Evolutionary conservation across 768 basidiomycete species (phyloP).

Genomic region (Chalciporus pseudorubinellus): DNA sequence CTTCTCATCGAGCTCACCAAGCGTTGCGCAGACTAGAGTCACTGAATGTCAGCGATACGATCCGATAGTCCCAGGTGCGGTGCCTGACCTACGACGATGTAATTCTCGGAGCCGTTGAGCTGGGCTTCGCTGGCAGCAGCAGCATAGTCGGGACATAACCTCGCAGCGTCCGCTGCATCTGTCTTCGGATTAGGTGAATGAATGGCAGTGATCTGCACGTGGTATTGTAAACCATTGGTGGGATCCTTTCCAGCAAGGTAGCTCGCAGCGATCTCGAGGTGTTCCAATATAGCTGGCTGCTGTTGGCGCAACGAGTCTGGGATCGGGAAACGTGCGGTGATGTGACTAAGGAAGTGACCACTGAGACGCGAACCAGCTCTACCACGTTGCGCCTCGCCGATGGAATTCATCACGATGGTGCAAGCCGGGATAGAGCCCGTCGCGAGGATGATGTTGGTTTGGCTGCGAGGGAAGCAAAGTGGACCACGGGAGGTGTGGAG

Average conservation of each 20-base stretch:
- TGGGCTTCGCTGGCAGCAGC: conserved; percentile 14
- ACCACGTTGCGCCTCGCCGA: conserved; percentile 1
- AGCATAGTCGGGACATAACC: conserved; percentile 16
- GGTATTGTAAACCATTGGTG: conserved; percentile 1
- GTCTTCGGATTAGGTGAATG: conserved; percentile 9
- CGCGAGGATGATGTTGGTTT: conserved; percentile 20
- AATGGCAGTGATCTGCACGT: conserved; percentile 11
- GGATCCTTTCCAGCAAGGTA: conserved; percentile 11
- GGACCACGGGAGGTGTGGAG: conserved; percentile 17
- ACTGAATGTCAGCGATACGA: background rate
- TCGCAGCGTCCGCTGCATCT: conserved; percentile 13
- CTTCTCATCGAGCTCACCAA: conserved; percentile 8
- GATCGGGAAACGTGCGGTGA: conserved; percentile 9
- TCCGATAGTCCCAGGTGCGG: no score
- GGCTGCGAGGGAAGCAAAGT: conserved; percentile 9
- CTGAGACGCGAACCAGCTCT: conserved; percentile 16
- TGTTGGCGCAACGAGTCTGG: background rate
- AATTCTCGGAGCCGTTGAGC: conserved; percentile 4
- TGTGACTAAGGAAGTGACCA: conserved; percentile 15
- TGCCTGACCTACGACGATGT: conserved; percentile 8
- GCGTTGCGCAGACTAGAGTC: conserved; percentile 3
- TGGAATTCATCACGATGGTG: conserved; percentile 18
- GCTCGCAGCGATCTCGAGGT: conserved; percentile 3
- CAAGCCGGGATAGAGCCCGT: conserved; percentile 18
- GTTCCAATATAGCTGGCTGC: background rate